These are phyloP conservation scores for Penicillium vulpinum DNA, from an alignment of 2,329 filamentous ascomycete genomes.

Conservation along the genomic window DNA sequence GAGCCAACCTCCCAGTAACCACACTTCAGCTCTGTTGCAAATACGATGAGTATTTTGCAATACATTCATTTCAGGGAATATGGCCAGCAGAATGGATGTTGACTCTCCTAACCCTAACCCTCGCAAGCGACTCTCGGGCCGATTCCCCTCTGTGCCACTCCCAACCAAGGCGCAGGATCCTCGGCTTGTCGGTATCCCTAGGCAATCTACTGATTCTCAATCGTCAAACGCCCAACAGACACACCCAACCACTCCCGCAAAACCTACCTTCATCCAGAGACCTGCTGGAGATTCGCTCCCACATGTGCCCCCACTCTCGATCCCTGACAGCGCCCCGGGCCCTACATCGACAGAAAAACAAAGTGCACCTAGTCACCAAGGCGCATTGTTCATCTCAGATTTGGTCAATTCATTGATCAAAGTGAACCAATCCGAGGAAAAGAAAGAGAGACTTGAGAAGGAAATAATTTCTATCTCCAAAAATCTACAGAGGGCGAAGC, in stretches of 20 bases:
- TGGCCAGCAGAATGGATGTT: constrained; percentile 14
- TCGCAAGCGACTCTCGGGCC: neutral
- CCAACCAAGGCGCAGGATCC: neutral
- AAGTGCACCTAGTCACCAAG: neutral
- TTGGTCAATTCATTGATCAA: constrained; percentile 5
- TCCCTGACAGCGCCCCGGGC: neutral
- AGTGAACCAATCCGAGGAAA: constrained; percentile 23
- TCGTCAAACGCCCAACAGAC: neutral
- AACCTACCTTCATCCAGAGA: neutral
- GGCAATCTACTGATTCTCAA: neutral
- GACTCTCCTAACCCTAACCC: neutral
- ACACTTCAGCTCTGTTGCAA: neutral
- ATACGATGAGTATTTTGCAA: constrained; percentile 8
- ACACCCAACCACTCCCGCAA: neutral
- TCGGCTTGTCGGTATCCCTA: neutral
- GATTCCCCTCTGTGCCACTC: neutral
- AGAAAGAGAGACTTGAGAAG: constrained; percentile 28
- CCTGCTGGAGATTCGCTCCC: neutral
- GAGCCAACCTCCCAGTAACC: neutral
- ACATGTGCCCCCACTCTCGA: neutral
- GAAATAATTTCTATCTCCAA: constrained; percentile 38
- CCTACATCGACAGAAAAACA: neutral
- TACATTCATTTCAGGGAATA: constrained; percentile 1
- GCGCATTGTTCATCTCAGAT: neutral
- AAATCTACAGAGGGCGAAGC: constrained; percentile 33